Base-by-base conservation (phyloP, 352 stramenopile species). In the Aphanomyces invadans region DNA sequence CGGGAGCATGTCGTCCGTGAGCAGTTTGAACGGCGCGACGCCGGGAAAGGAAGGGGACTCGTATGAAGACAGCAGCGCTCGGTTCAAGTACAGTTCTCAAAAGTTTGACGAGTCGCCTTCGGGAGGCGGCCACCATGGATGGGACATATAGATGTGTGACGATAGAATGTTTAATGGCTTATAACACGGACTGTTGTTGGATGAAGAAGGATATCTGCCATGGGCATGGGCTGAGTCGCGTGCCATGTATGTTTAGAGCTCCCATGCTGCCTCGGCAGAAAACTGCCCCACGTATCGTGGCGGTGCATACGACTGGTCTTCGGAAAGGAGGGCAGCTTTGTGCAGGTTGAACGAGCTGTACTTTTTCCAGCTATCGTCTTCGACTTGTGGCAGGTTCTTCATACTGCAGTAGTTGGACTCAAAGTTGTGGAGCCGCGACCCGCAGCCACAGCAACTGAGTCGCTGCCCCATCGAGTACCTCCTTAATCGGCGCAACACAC, bases 331-430 rank as follows among this genome's bases (percentile, higher is more conserved):
- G 15, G 71, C 65, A 7, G 73, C 69, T 65, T 84, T 51, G 49
- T 59, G 55, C 7, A 42, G 49, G 36, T 56, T 67, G 33, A 46
- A 46, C 29, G 60, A 67, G 23, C 60, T 67, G 69, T 91, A 89
- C 52, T 80, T 77, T 70, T 89, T 88, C 80, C 80, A 91, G 66
- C 82, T 90, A 61, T 91, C 80, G 69, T 91, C 82, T 78, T 91
- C 79, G 31, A 89, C 80, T 42, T 89, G 80, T 23, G 87, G 79
- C n/a, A 59, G 42, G 19, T 32, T 29, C 15, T 23, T 21, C 3
- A 49, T 31, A 7, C 4, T 7, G 9, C 46, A 21, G 28, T 65
- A 87, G 77, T 65, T 80, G 73, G 29, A 59, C 4, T 66, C 32
- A 10, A 53, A 48, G 17, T 55, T 59, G 21, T 44, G 32, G n/a